Conservation (phyloP, 2,329 filamentous ascomycete species). For the Aspergillus pseudoterreus region DNA sequence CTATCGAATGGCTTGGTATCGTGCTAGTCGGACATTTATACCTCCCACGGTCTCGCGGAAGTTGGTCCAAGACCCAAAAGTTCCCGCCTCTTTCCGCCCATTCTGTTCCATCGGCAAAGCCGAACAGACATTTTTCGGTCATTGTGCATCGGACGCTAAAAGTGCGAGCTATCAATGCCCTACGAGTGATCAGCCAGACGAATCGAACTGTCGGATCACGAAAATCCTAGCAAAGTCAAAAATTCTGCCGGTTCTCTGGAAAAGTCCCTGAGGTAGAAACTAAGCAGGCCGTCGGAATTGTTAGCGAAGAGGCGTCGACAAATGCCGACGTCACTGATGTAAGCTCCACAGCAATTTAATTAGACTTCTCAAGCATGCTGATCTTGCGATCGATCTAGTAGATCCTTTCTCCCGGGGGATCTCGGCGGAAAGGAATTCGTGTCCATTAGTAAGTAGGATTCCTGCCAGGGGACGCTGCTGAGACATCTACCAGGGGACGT, state of each 20-base stretch:
- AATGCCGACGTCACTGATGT: neutral
- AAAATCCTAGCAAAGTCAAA: neutral
- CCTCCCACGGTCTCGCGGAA: neutral
- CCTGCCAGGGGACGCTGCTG: no score
- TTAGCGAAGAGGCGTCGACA: neutral
- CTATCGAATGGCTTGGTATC: neutral
- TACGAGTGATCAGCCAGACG: neutral
- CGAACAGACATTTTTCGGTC: neutral
- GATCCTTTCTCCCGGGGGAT: neutral
- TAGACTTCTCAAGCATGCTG: neutral
- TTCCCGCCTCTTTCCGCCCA: no score
- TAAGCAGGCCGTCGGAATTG: neutral
- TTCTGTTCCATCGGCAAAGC: neutral
- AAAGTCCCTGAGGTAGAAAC: neutral
- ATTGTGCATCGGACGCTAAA: neutral
- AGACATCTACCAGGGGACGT: no score
- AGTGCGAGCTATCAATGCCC: neutral
- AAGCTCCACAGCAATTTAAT: conserved; percentile 1
- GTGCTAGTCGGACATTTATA: neutral
- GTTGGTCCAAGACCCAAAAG: neutral
- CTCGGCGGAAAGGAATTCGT: neutral
- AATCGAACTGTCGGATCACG: neutral
- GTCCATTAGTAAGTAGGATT: neutral
- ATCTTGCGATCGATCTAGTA: neutral
- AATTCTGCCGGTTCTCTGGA: neutral